Evolutionary conservation across 805 yeast species (phyloP).

Genomic region (Cyberlindnera xylosilytica): DNA sequence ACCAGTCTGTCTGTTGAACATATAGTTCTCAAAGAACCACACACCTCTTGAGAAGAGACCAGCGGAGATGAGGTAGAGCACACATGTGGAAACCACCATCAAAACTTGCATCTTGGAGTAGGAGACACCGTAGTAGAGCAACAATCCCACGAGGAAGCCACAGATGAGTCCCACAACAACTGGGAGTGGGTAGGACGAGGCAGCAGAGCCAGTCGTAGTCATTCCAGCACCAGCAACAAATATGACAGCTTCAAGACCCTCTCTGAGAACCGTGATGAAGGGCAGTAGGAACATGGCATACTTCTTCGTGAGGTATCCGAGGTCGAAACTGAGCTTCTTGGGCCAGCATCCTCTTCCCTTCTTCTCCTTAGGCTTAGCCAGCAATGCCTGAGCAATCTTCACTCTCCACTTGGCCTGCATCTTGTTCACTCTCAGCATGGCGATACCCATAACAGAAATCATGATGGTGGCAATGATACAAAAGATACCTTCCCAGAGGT

Average conservation of each 20-base stretch:
- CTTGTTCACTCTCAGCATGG: constrained; percentile 92
- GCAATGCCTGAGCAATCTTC: constrained; percentile 82
- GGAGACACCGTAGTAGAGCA: constrained; percentile 81
- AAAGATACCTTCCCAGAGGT: constrained; percentile 95
- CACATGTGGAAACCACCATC: constrained; percentile 81
- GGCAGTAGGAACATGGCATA: constrained; percentile 90
- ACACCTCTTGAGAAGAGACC: constrained; percentile 92
- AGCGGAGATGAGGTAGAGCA: constrained; percentile 84
- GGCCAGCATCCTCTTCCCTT: background rate
- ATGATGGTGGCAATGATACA: constrained; percentile 85
- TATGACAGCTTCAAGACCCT: constrained; percentile 95
- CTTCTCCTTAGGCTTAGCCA: constrained; percentile 47
- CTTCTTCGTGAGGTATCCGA: constrained; percentile 59
- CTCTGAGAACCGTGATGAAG: constrained; percentile 87
- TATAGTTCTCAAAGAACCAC: constrained; percentile 80
- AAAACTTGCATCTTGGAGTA: constrained; percentile 81
- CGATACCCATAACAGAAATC: constrained; percentile 93
- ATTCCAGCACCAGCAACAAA: constrained; percentile 96
- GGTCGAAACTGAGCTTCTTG: constrained; percentile 33
- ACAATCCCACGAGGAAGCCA: constrained; percentile 67
- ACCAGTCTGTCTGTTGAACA: constrained; percentile 66
- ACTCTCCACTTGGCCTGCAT: constrained; percentile 97
- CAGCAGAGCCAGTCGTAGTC: constrained; percentile 45
- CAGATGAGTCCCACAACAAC: constrained; percentile 82
- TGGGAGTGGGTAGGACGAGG: constrained; percentile 84